Percentiles rank a stretch among this genome's conserved stretches.
Conservation (phyloP, 2,329 filamentous ascomycete genomes). For the Diaporthe capsici region DNA sequence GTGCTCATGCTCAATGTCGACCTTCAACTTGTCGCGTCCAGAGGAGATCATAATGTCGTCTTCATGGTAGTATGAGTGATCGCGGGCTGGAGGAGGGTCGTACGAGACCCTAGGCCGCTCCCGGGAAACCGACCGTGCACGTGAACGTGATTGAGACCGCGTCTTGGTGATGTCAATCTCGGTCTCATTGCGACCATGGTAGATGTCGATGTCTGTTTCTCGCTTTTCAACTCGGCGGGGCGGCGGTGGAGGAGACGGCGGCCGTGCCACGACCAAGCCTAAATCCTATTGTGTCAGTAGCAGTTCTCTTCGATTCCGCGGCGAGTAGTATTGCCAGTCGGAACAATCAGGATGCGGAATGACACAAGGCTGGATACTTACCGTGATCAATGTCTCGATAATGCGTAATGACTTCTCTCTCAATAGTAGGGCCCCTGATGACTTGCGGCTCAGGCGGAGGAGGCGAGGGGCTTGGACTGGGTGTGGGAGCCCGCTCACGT, state of each 20-base stretch:
- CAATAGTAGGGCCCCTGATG: conserved; percentile 83
- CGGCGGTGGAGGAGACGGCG: conserved; percentile 65
- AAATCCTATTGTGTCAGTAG: conserved; percentile 30
- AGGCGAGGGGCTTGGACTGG: conserved; percentile 63
- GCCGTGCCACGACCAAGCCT: conserved; percentile 65
- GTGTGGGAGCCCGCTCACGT: conserved; percentile 59
- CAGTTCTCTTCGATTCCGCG: background rate
- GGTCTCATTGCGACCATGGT: conserved; percentile 66
- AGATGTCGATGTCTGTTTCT: conserved; percentile 75
- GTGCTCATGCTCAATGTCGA: conserved; percentile 57
- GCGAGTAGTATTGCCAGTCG: too few species aligned
- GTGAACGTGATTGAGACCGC: conserved; percentile 56
- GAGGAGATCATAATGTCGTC: conserved; percentile 77
- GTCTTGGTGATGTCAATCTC: conserved; percentile 69
- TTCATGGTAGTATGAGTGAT: conserved; percentile 64
- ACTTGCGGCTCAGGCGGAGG: conserved; percentile 74
- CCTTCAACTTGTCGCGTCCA: conserved; percentile 63
- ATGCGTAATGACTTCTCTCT: conserved; percentile 90
- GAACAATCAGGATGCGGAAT: too few species aligned
- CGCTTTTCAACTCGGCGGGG: conserved; percentile 62
- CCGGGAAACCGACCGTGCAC: conserved; percentile 55
- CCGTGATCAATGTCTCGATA: conserved; percentile 91
- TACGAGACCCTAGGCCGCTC: conserved; percentile 49
- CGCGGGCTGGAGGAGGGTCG: conserved; percentile 52
- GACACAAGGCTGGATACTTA: conserved; percentile 57